Percentiles rank a stretch among this genome's conserved stretches.
phyloP scores from a whole-genome alignment of 2,329 filamentous ascomycete species.

The Trichoderma simmonsii region DNA sequence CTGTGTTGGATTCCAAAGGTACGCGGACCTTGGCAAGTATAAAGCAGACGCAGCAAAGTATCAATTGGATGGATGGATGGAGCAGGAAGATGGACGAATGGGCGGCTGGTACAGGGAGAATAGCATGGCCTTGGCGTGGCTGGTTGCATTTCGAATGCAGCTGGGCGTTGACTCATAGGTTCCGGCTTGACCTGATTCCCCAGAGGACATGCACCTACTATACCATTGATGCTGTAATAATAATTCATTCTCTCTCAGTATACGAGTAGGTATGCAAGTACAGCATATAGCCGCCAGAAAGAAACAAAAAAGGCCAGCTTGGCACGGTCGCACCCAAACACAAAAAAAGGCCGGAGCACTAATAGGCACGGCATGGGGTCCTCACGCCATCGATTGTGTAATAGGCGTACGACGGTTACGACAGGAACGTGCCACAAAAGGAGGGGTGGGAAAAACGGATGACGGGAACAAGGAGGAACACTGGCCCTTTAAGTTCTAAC shows the following conservation, averaged over 20 bases:
- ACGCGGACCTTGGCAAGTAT: background rate
- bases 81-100: background rate
- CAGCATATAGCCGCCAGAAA: background rate
- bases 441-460: slow-evolving; percentile 7
- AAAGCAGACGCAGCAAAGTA: background rate
- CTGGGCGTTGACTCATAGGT: slow-evolving; percentile 2
- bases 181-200: background rate
- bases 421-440: slow-evolving; percentile 17
- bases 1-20: background rate
- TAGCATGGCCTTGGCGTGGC: slow-evolving; percentile 5
- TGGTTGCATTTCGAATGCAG: slow-evolving; percentile 7
- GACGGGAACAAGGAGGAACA: background rate
- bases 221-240: background rate
- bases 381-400: slow-evolving; percentile 20
- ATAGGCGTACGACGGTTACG: slow-evolving; percentile 18
- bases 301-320: background rate
- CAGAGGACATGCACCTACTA: background rate
- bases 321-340: background rate
- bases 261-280: no score
- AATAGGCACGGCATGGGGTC: slow-evolving; percentile 11
- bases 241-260: background rate
- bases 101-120: background rate
- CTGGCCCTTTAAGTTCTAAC: background rate
- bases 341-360: background rate
- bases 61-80: background rate